Evolutionary conservation across 2,329 filamentous ascomycete species (phyloP).

Genomic region (Fusarium vanettenii): DNA sequence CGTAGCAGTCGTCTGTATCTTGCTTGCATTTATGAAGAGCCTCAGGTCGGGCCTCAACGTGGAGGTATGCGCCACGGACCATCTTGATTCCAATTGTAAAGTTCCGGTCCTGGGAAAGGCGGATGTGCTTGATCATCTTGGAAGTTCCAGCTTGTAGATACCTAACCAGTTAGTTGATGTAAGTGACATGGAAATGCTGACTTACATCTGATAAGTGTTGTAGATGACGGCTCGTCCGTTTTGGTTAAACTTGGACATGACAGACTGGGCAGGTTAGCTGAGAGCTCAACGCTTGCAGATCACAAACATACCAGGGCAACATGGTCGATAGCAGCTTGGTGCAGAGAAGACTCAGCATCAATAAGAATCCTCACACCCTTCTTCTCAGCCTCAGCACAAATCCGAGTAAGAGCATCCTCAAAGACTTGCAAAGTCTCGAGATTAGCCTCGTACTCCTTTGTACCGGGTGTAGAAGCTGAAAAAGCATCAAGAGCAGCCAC

Average conservation of each 20-base stretch:
- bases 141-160: constrained; percentile 7
- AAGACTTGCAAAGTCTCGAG: neutral
- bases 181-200: neutral
- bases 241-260: constrained; percentile 6
- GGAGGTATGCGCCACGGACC: constrained; percentile 9
- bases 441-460: neutral
- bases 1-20: constrained; percentile 8
- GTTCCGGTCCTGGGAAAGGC: neutral
- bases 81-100: constrained; percentile 13
- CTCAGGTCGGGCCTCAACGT: neutral
- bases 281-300: neutral
- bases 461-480: neutral
- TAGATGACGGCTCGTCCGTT: constrained; percentile 6
- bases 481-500: constrained; percentile 12
- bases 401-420: constrained; percentile 4
- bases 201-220: constrained; percentile 21
- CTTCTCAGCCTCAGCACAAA: neutral
- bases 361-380: constrained; percentile 13
- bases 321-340: constrained; percentile 10
- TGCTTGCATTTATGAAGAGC: constrained; percentile 5
- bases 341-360: constrained; percentile 15
- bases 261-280: neutral
- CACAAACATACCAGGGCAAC: constrained; percentile 6
- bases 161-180: neutral
- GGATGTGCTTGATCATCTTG: constrained; percentile 13